phyloP scores from a whole-genome alignment of 2,329 filamentous ascomycete species.

The Claviceps pazoutovae region DNA sequence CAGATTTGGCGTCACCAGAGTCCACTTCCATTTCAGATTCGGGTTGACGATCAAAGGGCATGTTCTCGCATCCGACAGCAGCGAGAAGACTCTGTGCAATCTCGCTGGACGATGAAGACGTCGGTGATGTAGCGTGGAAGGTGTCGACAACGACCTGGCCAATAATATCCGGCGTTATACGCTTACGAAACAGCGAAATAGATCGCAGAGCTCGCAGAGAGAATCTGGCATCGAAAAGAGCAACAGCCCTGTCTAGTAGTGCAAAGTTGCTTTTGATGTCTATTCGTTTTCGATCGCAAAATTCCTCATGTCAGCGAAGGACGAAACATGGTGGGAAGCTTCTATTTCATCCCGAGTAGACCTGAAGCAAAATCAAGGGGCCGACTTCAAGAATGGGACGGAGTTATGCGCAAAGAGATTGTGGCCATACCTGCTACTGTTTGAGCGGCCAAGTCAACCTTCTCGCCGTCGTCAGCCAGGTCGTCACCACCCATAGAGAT shows the following conservation, averaged over 20 bases:
- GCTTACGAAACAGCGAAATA: constrained; percentile 90
- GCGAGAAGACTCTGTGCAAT: constrained; percentile 57
- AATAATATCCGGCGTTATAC: constrained; percentile 68
- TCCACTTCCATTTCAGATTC: constrained; percentile 63
- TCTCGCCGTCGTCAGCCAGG: constrained; percentile 37
- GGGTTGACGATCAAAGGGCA: constrained; percentile 43
- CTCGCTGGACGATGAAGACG: constrained; percentile 33
- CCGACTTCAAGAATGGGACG: not conserved
- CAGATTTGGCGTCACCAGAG: constrained; percentile 36
- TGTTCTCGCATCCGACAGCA: constrained; percentile 53
- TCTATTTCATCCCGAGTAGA: not conserved
- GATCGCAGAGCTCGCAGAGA: constrained; percentile 86
- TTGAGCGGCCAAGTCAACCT: constrained; percentile 47
- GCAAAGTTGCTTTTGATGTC: constrained; percentile 93
- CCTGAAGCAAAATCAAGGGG: not conserved
- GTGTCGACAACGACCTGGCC: constrained; percentile 69
- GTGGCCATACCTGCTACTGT: constrained; percentile 40
- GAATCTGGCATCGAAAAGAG: constrained; percentile 88
- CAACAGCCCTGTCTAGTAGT: constrained; percentile 80
- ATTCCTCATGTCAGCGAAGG: constrained; percentile 7
- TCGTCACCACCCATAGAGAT: constrained; percentile 55
- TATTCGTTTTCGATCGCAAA: constrained; percentile 23
- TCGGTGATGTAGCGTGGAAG: constrained; percentile 45
- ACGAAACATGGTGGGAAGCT: not conserved
- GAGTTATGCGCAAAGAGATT: not conserved